Evolutionary conservation across 768 basidiomycete species (phyloP).

Genomic region (Auricularia heimuer): DNA sequence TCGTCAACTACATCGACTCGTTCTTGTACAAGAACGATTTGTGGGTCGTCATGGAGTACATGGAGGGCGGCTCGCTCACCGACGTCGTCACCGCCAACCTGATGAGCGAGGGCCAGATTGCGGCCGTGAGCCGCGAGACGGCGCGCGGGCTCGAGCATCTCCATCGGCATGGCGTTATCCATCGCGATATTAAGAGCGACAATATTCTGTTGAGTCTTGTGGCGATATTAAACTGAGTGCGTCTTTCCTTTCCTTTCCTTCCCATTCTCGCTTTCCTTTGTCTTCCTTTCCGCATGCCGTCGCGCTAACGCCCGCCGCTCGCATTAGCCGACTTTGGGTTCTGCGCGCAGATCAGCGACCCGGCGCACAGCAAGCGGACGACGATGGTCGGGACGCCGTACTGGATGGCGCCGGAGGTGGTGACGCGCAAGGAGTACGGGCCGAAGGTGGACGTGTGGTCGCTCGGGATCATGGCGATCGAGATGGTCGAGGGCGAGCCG

Average conservation of each 20-base stretch:
- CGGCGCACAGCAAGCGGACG: too few species aligned
- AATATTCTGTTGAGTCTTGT: too few species aligned
- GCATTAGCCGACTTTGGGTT: too few species aligned
- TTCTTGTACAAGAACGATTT: constrained; percentile 97
- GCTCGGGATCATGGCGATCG: constrained; percentile 92
- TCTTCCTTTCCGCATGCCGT: too few species aligned
- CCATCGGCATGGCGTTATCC: too few species aligned
- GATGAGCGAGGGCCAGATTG: constrained; percentile 97
- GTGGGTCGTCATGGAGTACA: constrained; percentile 99
- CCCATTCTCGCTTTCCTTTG: too few species aligned
- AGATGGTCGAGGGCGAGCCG: constrained; percentile 70
- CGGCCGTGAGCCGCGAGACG: constrained; percentile 80
- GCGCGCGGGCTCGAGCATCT: too few species aligned
- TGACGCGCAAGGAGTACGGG: constrained; percentile 92
- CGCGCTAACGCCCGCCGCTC: background rate
- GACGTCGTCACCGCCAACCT: constrained; percentile 93
- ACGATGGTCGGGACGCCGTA: too few species aligned
- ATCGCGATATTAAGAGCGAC: too few species aligned
- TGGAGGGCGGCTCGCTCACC: constrained; percentile 92
- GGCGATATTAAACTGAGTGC: too few species aligned
- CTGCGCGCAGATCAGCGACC: too few species aligned
- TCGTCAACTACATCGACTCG: constrained; percentile 98
- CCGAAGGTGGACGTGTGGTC: constrained; percentile 99
- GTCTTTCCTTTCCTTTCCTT: constrained; percentile 24
- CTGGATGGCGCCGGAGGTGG: too few species aligned